Evolutionary conservation across 1,139 yeast species (phyloP), one percentile per base, ranked within the genome.

Genomic region (Yamadazyma friedrichii): DNA sequence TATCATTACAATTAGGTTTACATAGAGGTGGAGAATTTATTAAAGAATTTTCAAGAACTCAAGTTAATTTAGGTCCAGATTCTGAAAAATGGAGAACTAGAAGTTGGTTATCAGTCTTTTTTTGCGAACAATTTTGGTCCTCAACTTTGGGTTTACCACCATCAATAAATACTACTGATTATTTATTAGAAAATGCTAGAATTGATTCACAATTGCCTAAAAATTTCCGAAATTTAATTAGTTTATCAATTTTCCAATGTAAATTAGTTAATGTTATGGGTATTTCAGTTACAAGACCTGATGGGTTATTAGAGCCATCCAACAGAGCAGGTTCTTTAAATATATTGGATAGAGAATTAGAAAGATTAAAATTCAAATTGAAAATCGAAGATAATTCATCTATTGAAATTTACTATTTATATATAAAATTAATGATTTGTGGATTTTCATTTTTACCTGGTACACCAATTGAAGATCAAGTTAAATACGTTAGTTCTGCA

Each of bases 61-160:
- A 91, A 58, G 94, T 87, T 3, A 78, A 88, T 32, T 70, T 89
- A 57, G 78, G 77, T 5, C 94, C 95, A 0, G 89, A 89, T 61
- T 93, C 96, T 3, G 96, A 88, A 52, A 83, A 83, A 58, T 91
- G 97, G 97, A 75, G 98, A 59, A 88, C 97, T 1, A 72, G 96
- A 50, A 81, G 96, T 1, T 91, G 97, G 97, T 67, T 88, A 28
- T 89, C 94, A 0, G 84, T 88, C 3, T 91, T 87, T 59, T 85
- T 89, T 56, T 76, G 88, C 43, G 96, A 89, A 57, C 95, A 88
- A 51, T 86, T 89, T 55, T 88, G 96, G 95, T 84, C 95, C 11
- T 86, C 95, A 12, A 80, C 83, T 33, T 65, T 89, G 41, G 97
- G 97, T 0, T 67, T 91, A 39, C 97, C 97, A 1, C 93, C 96